These are phyloP conservation scores for Ogataea trehalophila DNA, from an alignment of 805 yeast genomes.

Conservation along the genomic window DNA sequence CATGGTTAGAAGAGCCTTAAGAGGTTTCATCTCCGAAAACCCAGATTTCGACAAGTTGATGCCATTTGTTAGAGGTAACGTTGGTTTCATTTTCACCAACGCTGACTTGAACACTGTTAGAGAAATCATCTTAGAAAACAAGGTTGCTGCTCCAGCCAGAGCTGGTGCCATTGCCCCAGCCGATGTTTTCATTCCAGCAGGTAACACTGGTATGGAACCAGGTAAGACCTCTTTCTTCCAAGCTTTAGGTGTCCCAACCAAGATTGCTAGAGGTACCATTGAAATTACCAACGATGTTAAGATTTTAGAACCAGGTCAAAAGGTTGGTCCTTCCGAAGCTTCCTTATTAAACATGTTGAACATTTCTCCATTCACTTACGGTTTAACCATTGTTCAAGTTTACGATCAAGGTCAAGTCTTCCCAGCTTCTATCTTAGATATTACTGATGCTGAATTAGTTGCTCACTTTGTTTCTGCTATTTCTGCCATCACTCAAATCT, in stretches of 20 bases:
- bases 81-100: conserved; percentile 99
- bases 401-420: conserved; percentile 98
- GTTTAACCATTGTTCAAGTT: conserved; percentile 94
- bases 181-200: conserved; percentile 97
- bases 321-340: conserved; percentile 99
- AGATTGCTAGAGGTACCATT: conserved; percentile 99
- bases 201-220: conserved; percentile 99
- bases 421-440: conserved; percentile 95
- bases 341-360: conserved; percentile 97
- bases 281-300: conserved; percentile 96
- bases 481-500: conserved; percentile 89
- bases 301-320: conserved; percentile 81
- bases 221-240: conserved; percentile 99
- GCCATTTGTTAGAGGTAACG: conserved; percentile 96
- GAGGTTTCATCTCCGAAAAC: conserved; percentile 88
- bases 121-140: conserved; percentile 83
- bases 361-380: conserved; percentile 99
- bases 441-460: conserved; percentile 95
- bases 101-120: conserved; percentile 86
- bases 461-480: conserved; percentile 89
- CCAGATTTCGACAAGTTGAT: conserved; percentile 94
- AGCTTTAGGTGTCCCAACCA: conserved; percentile 99
- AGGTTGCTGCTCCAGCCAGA: conserved; percentile 99
- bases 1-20: conserved; percentile 99
- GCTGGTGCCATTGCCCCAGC: conserved; percentile 99